phyloP scores from a whole-genome alignment of 371 early-diverging fungal species.

The Basidiobolus meristosporus region DNA sequence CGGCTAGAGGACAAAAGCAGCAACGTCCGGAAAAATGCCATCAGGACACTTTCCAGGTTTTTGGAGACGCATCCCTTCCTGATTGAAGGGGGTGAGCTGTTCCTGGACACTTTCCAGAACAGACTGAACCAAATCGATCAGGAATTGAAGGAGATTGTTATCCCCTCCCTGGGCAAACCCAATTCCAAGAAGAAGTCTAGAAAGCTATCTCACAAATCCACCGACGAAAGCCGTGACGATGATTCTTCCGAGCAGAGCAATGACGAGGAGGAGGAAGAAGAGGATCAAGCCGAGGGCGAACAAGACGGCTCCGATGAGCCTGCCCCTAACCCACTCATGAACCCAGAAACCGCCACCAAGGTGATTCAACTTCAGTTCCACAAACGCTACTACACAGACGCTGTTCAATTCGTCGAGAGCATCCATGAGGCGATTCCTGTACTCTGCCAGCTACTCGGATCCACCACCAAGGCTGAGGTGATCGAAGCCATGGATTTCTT shows the following conservation, averaged over 20 bases:
- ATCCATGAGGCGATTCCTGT: slow-evolving; percentile 50
- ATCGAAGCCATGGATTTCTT: slow-evolving; percentile 89
- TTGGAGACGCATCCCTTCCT: slow-evolving; percentile 77
- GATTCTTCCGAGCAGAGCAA: too few relatives aligned
- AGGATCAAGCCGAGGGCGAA: slow-evolving; percentile 7
- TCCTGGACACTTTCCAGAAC: slow-evolving; percentile 35
- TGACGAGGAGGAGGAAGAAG: slow-evolving; percentile 4
- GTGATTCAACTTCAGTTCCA: slow-evolving; percentile 37
- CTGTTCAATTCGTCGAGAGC: slow-evolving; percentile 58
- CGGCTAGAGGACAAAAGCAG: slow-evolving; percentile 81
- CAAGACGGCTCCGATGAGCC: slow-evolving; percentile 4
- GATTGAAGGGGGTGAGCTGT: slow-evolving; percentile 70
- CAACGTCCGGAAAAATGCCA: slow-evolving; percentile 72
- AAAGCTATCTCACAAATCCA: too few relatives aligned
- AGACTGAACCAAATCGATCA: slow-evolving; percentile 31
- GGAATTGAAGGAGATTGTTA: slow-evolving; percentile 33
- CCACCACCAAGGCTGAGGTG: slow-evolving; percentile 79
- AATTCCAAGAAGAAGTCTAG: too few relatives aligned
- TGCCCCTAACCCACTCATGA: slow-evolving; percentile 6
- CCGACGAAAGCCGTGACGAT: too few relatives aligned
- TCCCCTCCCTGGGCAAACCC: too few relatives aligned
- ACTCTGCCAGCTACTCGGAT: slow-evolving; percentile 65
- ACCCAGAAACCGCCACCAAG: slow-evolving; percentile 19
- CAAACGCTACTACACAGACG: slow-evolving; percentile 69
- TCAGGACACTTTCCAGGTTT: slow-evolving; percentile 54